Evolutionary conservation across 2,329 filamentous ascomycete genomes (phyloP), one percentile per base, ranked within the genome.

Genomic region (Pyrenophora seminiperda): DNA sequence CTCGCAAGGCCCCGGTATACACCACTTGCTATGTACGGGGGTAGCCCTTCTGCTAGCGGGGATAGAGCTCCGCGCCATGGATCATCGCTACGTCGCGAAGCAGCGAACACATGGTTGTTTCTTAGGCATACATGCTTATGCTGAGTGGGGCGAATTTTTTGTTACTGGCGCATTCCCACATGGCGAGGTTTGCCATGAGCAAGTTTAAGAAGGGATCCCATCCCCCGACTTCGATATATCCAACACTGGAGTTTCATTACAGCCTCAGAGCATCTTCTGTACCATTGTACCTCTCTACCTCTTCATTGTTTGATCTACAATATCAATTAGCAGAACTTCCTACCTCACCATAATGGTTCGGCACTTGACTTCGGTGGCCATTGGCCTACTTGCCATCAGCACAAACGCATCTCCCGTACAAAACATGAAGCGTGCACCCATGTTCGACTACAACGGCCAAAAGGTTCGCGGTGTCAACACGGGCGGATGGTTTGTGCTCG

Each of bases 401-500:
- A 60, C 66, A 42, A 59, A 62, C 44, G 69, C 68, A 18, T 66
- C 68, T 19, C 69, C 69, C 30, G 32, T 69, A 30, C 58, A 65
- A 49, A 53, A 59, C 19, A 36, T 51, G 31, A 65, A 68, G 50
- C 64, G 68, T 45, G 58, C 61, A 15, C 65, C 76, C 13, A 69
- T 76, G 27, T 85, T 85, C 58, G 69, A 80, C 60, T 85, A 82
- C 68, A 75, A 77, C 48, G 66, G 66, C 34, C 61, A 79, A 15
- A 85, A 83, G 62, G 79, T 87, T 33, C 81, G 83, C 10, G 85
- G 85, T 46, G 84, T 87, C 22, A 88, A 87, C 64, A 75, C 86
- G 4, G 83, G 85, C 44, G 85, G 85, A 24, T 86, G 83, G 83
- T 79, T 86, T 37, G 81, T 86, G 5, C 74, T 85, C 4, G 83